Conservation (phyloP, 1,284 basidiomycete species). For the Peniophora sp. region DNA sequence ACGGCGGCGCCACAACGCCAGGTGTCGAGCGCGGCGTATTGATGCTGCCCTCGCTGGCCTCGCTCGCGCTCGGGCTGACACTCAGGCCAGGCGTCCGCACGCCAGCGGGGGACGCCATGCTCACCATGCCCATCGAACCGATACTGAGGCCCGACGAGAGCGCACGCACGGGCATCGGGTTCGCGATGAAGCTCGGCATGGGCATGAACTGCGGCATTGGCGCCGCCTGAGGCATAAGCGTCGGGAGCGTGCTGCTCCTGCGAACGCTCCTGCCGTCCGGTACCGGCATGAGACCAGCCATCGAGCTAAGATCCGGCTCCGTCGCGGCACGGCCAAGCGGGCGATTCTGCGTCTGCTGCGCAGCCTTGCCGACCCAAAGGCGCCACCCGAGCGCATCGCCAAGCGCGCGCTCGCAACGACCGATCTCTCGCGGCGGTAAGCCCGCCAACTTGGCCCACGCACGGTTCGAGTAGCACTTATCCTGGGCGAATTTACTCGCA, state of each 20-base stretch:
- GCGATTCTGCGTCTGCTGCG: background rate
- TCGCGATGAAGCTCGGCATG: no score
- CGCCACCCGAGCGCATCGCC: constrained; percentile 77
- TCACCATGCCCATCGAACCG: no score
- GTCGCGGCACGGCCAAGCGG: background rate
- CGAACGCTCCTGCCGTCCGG: background rate
- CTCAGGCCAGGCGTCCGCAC: no score
- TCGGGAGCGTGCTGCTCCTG: background rate
- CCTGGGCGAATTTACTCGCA: constrained; percentile 89
- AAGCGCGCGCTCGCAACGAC: constrained; percentile 73
- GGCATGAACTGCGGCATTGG: no score
- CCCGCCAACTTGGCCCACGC: constrained; percentile 88
- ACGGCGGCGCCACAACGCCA: no score
- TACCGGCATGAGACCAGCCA: background rate
- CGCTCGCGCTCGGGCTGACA: no score
- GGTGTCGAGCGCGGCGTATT: no score
- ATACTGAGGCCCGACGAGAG: no score
- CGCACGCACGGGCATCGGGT: no score
- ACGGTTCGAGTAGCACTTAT: constrained; percentile 86
- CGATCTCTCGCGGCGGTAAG: constrained; percentile 68
- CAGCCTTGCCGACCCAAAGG: constrained; percentile 70
- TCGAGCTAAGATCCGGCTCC: background rate
- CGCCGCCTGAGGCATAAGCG: background rate
- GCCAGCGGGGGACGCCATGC: no score
- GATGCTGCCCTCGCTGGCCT: no score